Percentiles rank a stretch among this genome's conserved stretches.
phyloP scores from a whole-genome alignment of 2,329 filamentous ascomycete genomes.

The Fusarium sacchari region DNA sequence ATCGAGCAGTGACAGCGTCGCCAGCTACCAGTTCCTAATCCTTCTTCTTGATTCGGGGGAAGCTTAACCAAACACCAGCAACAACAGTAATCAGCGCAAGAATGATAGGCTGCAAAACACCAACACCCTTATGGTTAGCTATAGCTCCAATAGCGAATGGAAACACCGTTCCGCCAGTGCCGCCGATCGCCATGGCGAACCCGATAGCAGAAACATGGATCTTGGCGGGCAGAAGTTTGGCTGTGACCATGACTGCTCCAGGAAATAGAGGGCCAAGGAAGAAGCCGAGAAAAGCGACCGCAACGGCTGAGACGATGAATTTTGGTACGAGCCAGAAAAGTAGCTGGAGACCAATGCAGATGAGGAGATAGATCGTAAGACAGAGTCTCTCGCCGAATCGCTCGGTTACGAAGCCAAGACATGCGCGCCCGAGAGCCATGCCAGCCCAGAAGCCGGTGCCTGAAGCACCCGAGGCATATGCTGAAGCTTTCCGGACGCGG shows the following conservation, averaged over 20 bases:
- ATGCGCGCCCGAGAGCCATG: constrained; percentile 73
- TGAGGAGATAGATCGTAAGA: constrained; percentile 67
- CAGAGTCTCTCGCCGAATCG: constrained; percentile 71
- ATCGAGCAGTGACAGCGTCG: accelerated
- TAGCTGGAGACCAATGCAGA: constrained; percentile 70
- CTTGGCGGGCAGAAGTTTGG: constrained; percentile 74
- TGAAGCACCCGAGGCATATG: constrained; percentile 76
- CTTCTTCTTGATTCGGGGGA: constrained; percentile 50
- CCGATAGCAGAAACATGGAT: constrained; percentile 79
- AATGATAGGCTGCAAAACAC: constrained; percentile 61
- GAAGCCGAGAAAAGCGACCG: constrained; percentile 76
- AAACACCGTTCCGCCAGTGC: constrained; percentile 72
- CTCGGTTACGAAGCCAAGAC: constrained; percentile 76
- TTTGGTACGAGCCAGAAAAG: constrained; percentile 67
- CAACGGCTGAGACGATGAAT: constrained; percentile 67
- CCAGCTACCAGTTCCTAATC: constrained; percentile 6
- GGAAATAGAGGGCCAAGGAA: constrained; percentile 81
- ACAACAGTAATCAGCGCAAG: constrained; percentile 54
- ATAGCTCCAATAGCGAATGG: constrained; percentile 72
- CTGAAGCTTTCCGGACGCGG: constrained; percentile 69
- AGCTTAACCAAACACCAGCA: constrained; percentile 49
- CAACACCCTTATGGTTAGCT: constrained; percentile 60
- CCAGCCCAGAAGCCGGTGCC: constrained; percentile 85
- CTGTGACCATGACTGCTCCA: constrained; percentile 74
- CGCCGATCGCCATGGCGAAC: constrained; percentile 78